Evolutionary conservation across 176 grass and related monocot species (phyloP).

Genomic region (Eleusine coracana): DNA sequence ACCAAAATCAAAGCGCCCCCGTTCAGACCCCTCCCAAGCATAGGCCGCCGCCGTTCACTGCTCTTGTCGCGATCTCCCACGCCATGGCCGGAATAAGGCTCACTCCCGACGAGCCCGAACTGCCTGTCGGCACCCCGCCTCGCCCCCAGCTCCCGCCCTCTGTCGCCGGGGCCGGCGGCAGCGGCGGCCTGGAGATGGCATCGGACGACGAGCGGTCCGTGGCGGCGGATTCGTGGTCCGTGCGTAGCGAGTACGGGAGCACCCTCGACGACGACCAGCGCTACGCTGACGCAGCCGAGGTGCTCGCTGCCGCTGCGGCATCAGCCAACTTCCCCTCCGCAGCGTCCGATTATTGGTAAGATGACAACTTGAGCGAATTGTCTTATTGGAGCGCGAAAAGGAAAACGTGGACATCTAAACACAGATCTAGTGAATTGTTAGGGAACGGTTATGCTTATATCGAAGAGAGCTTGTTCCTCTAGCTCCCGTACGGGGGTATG

Average conservation of each 20-base stretch:
- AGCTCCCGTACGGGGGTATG: background rate
- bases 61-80: constrained; percentile 34
- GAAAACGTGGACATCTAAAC: background rate
- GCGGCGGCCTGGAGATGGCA: constrained; percentile 57
- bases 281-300: constrained; percentile 78
- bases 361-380: background rate
- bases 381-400: background rate
- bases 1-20: background rate
- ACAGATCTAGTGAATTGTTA: constrained; percentile 32
- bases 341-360: constrained; percentile 85
- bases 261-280: constrained; percentile 97
- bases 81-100: constrained; percentile 63
- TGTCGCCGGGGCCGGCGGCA: constrained; percentile 29
- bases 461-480: background rate
- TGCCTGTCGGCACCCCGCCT: constrained; percentile 47
- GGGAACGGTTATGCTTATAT: background rate
- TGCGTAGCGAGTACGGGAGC: constrained; percentile 97
- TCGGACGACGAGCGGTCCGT: constrained; percentile 96
- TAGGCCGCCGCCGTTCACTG: constrained; percentile 4
- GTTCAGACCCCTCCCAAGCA: background rate
- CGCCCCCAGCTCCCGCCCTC: constrained; percentile 45
- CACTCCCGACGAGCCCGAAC: constrained; percentile 60
- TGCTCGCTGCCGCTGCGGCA: constrained; percentile 49
- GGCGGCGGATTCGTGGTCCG: constrained; percentile 96
- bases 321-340: constrained; percentile 72